Evolutionary conservation across 768 basidiomycete genomes (phyloP), one percentile per base, ranked within the genome.

Genomic region (Pleurotus tuoliensis): DNA sequence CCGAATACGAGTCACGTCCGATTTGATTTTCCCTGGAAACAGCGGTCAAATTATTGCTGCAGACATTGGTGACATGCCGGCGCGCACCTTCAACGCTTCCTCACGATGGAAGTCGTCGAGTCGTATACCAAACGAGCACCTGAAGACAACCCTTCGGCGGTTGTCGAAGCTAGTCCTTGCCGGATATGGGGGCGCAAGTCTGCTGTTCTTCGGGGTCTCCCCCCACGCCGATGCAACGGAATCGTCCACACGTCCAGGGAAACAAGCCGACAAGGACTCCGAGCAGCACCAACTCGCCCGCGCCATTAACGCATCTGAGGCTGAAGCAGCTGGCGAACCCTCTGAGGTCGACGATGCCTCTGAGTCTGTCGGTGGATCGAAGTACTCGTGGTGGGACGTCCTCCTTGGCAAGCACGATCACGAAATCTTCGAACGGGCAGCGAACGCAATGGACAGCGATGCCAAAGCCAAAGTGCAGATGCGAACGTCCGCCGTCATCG

Each of bases 381-480:
- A 76, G 48, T 90, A 86, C 63, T 88, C 88, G 0, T 92, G 90
- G 90, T 93, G 91, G 90, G 82, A 90, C 61, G 80, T 92, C 16
- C 69, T 93, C 4, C 72, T 90, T 34, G 92, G 91, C 5, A 85
- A 82, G 62, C 89, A 92, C 59, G 92, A 93, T 64, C 81, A 84
- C 61, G 89, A 92, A 63, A 92, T 93, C 30, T 90, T 93, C 64
- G 82, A 90, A 67, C 76, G 79, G 25, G 88, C 84, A 56, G 81
- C 72, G 11, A 72, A 72, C 20, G 55, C 60, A 27, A 61, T 67
- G 34, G 64, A 63, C 25, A 61, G 68, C 40, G 66, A 63, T 53
- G 67, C 61, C 25, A 67, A 68, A 55, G 65, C 61, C 47, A 72
- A 74, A 57, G 73, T 69, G 25, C 77, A 75, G 55, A 73, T 81